Evolutionary conservation across 78 protist species (phyloP), one percentile per base, ranked within the genome.

Genomic region (Dictyostelium firmibasis): DNA sequence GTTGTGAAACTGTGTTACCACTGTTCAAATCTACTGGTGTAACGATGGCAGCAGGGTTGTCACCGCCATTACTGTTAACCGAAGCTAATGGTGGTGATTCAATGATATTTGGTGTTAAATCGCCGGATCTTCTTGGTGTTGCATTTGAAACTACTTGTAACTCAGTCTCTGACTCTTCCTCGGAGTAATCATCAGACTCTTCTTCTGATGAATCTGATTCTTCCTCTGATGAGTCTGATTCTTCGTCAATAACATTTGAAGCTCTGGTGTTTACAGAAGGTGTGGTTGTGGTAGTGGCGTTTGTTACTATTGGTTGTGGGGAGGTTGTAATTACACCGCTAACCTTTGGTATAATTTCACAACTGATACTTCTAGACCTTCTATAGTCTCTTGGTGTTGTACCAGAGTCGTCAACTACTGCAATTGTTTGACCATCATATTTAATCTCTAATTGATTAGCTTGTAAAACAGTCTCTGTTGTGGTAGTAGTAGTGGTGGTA

Each of bases 301-400:
- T 74, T 25, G 81, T n/a, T 9, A 4, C 31, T 18, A 47, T 27
- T 76, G 14, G 85, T 38, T 70, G 44, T 38, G 27, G 50, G 10
- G 77, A 62, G 20, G 64, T 70, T 29, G 36, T 6, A 16, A 67
- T 77, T 10, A 6, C 38, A 41, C 44, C 69, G 33, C 5, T 20
- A 23, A 31, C 9, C 25, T 16, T 16, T 77, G 81, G 84, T 20
- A 86, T 57, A 62, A 27, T 38, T 8, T 77, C 84, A 60, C 84
- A 57, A 38, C 85, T 77, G 7, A 86, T 86, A 31, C 67, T 38
- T 77, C 92, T 72, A 11, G 92, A 85, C 36, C 92, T 43, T 75
- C 92, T 72, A 20, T 72, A 84, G 47, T 67, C 79, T 41, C 79
- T 60, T 35, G 91, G 76, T 8, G 76, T 41, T 70, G 18, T 33